These are phyloP conservation scores for Salix caprea DNA, from an alignment of 345 rosid species.

Conservation along the genomic window DNA sequence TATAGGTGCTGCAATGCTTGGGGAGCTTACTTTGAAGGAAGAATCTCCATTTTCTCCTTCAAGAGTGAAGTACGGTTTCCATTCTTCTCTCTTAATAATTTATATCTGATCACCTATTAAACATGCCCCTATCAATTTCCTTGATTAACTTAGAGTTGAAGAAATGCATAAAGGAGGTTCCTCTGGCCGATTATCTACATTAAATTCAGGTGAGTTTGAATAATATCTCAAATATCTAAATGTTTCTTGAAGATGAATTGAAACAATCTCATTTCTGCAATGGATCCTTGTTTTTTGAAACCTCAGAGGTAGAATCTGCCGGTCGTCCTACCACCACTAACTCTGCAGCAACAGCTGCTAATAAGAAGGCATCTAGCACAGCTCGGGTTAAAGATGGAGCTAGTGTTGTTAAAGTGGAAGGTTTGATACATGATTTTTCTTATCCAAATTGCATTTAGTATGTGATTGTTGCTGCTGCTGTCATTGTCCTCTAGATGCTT, in stretches of 20 bases:
- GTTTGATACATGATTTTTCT: conserved; percentile 11
- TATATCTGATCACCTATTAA: conserved; percentile 2
- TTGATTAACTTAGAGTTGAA: conserved; percentile 58
- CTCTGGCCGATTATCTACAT: conserved; percentile 41
- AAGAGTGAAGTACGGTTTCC: conserved; percentile 69
- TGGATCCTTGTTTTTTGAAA: conserved; percentile 10
- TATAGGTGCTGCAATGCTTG: conserved; percentile 43
- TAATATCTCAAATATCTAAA: not conserved
- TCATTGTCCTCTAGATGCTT: not conserved
- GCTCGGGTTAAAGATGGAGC: conserved; percentile 43
- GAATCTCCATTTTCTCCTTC: conserved; percentile 81
- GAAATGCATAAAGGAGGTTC: conserved; percentile 60
- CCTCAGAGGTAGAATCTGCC: conserved; percentile 42
- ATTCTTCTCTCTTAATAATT: conserved; percentile 17
- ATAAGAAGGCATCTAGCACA: conserved; percentile 34
- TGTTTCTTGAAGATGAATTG: not conserved
- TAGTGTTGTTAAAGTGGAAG: conserved; percentile 37
- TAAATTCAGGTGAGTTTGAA: conserved; percentile 35
- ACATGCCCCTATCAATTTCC: conserved; percentile 22
- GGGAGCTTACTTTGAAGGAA: conserved; percentile 68
- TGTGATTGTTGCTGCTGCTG: not conserved
- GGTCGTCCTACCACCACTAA: conserved; percentile 31
- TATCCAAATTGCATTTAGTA: not conserved
- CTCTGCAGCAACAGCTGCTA: conserved; percentile 35
- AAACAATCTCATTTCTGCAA: conserved; percentile 1